Evolutionary conservation across 768 basidiomycete genomes (phyloP).

Genomic region (Lactarius deliciosus): DNA sequence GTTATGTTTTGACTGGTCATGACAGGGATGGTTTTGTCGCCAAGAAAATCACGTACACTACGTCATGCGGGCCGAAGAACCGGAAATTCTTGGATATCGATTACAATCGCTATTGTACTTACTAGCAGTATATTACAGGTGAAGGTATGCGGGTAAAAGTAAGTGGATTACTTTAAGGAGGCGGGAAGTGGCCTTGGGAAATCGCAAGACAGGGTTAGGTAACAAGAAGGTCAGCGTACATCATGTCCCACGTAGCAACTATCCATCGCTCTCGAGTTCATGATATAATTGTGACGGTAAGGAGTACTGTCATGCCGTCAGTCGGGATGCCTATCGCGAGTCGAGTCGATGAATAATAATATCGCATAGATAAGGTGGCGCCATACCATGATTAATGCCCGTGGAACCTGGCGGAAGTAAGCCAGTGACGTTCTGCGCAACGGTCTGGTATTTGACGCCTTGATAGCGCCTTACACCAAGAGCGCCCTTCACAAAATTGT

Average conservation of each 20-base stretch:
- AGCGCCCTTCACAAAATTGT: constrained; percentile 19
- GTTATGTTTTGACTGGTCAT: too few relatives aligned
- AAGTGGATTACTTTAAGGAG: not conserved
- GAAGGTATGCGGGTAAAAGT: not conserved
- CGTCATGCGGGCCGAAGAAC: not conserved
- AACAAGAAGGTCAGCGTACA: not conserved
- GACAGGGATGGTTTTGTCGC: too few relatives aligned
- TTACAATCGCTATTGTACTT: not conserved
- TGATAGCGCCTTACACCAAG: not conserved
- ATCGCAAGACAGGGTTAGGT: not conserved
- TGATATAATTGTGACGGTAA: constrained; percentile 22
- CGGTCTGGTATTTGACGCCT: constrained; percentile 44
- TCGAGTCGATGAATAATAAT: not conserved
- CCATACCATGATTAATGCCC: constrained; percentile 54
- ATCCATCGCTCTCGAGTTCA: not conserved
- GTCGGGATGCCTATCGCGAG: constrained; percentile 18
- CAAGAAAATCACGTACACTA: too few relatives aligned
- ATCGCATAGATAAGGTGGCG: not conserved
- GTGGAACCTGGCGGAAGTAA: constrained; percentile 51
- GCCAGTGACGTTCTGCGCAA: constrained; percentile 48
- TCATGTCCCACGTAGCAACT: not conserved
- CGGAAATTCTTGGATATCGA: not conserved
- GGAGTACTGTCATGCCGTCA: constrained; percentile 22
- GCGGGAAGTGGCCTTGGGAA: too few relatives aligned
- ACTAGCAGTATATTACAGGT: not conserved